Evolutionary conservation across 2,329 filamentous ascomycete genomes (phyloP).

Genomic region (Calonectria naviculata): DNA sequence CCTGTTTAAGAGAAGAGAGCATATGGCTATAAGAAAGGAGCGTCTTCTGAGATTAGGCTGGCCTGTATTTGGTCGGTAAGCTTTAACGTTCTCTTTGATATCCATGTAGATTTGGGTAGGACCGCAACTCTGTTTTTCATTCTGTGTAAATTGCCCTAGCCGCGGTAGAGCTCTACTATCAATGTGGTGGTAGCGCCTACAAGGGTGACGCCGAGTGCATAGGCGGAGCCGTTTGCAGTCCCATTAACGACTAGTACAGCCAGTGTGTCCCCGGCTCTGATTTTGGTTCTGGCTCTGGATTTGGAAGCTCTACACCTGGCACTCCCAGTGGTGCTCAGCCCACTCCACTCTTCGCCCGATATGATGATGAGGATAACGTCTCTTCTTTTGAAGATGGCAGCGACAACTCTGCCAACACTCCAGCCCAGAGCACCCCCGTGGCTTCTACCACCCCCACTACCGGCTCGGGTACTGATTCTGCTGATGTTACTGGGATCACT

Average conservation of each 20-base stretch:
- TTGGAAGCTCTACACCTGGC: background rate
- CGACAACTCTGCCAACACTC: background rate
- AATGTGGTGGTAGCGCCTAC: slow-evolving; percentile 30
- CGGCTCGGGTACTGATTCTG: slow-evolving; percentile 17
- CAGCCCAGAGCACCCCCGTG: background rate
- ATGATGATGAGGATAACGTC: too few species aligned
- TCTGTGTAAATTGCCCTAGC: too few species aligned
- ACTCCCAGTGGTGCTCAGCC: background rate
- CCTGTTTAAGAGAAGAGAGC: background rate
- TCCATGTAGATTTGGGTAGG: slow-evolving; percentile 25
- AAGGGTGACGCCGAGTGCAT: slow-evolving; percentile 28
- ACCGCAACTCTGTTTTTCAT: slow-evolving; percentile 22
- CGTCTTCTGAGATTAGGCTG: background rate
- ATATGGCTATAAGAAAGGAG: slow-evolving; percentile 20
- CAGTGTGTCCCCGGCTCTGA: slow-evolving; percentile 26
- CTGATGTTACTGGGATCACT: slow-evolving; percentile 25
- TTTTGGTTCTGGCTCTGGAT: background rate
- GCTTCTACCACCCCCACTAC: background rate
- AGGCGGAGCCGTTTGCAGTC: slow-evolving; percentile 27
- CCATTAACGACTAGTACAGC: slow-evolving; percentile 35
- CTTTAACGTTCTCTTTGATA: slow-evolving; percentile 26
- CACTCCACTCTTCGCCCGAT: background rate
- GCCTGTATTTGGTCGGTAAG: background rate
- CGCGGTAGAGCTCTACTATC: slow-evolving; percentile 28
- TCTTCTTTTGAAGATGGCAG: background rate